Conservation (phyloP, 129 eudicot genomes). For the Helianthus tuberosus region DNA sequence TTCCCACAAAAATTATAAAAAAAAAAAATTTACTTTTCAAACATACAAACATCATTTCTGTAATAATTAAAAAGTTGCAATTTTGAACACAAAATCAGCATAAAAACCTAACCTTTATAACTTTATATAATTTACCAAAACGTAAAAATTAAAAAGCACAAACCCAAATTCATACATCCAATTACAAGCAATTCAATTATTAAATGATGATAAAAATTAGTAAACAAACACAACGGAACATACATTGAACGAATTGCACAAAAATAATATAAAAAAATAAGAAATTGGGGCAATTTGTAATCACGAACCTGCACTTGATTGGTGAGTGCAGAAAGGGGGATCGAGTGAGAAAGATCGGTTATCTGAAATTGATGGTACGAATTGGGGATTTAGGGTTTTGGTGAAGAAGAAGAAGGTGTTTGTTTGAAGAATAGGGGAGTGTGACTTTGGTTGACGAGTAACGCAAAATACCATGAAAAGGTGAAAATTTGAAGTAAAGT, state of each 20-base stretch:
- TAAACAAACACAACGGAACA: conserved; percentile 12
- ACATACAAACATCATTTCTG: neutral
- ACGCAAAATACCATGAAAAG: conserved; percentile 12
- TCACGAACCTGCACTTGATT: conserved; percentile 10
- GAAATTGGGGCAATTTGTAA: neutral
- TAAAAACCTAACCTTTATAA: neutral
- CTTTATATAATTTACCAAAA: neutral
- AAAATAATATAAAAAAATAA: neutral
- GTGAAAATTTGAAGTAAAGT: neutral
- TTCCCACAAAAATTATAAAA: neutral
- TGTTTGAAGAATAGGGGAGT: neutral
- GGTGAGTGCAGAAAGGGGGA: conserved; percentile 12
- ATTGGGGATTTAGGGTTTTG: conserved; percentile 4
- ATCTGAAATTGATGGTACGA: neutral
- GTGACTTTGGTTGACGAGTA: conserved; percentile 23
- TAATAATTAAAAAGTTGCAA: neutral
- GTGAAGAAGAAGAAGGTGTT: neutral
- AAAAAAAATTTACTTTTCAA: neutral
- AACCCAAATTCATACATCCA: neutral
- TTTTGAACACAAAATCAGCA: neutral
- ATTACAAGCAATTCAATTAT: neutral
- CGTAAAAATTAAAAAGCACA: neutral
- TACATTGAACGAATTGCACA: neutral
- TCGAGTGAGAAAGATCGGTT: neutral
- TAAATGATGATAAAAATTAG: neutral